Evolutionary conservation across 352 stramenopile species (phyloP).

Genomic region (Pythium aquatile): DNA sequence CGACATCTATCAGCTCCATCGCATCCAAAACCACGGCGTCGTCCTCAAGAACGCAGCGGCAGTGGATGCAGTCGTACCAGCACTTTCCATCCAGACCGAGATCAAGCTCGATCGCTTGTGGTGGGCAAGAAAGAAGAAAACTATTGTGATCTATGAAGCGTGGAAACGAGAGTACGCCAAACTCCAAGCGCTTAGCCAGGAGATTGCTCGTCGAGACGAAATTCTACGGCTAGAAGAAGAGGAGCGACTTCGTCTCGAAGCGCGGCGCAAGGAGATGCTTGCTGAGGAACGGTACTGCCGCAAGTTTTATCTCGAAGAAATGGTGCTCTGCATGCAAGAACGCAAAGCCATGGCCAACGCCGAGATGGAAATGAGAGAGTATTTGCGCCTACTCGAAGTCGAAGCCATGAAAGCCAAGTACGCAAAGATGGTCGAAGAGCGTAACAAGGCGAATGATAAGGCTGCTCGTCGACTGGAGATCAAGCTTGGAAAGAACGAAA

Average conservation of each 20-base stretch:
- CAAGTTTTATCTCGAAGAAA: slow-evolving; percentile 70
- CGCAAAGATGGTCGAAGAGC: slow-evolving; percentile 60
- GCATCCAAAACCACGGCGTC: slow-evolving; percentile 11
- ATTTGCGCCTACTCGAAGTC: slow-evolving; percentile 57
- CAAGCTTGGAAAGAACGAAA: slow-evolving; percentile 76
- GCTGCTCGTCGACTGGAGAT: slow-evolving; percentile 70
- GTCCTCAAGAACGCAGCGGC: neutral
- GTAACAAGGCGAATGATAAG: slow-evolving; percentile 60
- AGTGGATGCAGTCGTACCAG: neutral
- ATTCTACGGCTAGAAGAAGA: slow-evolving; percentile 46
- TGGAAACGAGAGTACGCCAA: slow-evolving; percentile 54
- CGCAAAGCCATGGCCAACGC: slow-evolving; percentile 60
- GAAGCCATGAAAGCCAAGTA: slow-evolving; percentile 80
- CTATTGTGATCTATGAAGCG: slow-evolving; percentile 28
- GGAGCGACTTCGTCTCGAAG: slow-evolving; percentile 44
- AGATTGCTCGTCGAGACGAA: slow-evolving; percentile 55
- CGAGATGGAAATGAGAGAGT: slow-evolving; percentile 71
- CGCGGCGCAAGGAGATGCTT: slow-evolving; percentile 59
- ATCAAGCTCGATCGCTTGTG: slow-evolving; percentile 45
- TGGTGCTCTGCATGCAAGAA: slow-evolving; percentile 53
- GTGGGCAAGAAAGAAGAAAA: slow-evolving; percentile 39
- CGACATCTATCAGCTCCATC: slow-evolving; percentile 4
- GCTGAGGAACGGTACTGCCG: slow-evolving; percentile 57
- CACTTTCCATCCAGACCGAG: slow-evolving; percentile 1
- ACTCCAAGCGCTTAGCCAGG: slow-evolving; percentile 40